Evolutionary conservation across 2,329 filamentous ascomycete species (phyloP).

Genomic region (Cryphonectria nitschkei): DNA sequence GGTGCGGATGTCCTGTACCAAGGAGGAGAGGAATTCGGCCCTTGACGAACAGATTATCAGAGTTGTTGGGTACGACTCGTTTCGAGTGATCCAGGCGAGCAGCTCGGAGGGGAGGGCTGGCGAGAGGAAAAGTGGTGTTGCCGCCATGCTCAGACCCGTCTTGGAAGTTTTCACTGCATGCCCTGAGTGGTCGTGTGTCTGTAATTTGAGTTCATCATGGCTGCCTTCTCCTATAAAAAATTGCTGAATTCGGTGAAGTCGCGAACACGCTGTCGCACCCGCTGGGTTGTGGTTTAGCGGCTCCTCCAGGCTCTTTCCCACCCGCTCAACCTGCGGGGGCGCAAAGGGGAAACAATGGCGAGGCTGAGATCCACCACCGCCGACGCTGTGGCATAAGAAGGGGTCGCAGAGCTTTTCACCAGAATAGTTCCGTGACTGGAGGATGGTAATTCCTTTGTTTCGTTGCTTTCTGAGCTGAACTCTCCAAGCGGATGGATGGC

Average conservation of each 20-base stretch:
- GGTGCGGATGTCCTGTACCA: conserved; percentile 52
- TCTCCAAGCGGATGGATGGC: too few relatives aligned
- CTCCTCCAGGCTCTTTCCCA: too few relatives aligned
- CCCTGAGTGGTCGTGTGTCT: neutral
- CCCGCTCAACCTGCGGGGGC: too few relatives aligned
- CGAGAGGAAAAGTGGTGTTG: conserved; percentile 50
- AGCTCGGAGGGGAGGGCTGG: conserved; percentile 63
- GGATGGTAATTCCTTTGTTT: too few relatives aligned
- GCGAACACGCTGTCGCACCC: too few relatives aligned
- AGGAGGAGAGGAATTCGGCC: conserved; percentile 64
- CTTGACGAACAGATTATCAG: conserved; percentile 72
- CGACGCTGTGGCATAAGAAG: too few relatives aligned
- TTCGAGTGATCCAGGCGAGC: conserved; percentile 64
- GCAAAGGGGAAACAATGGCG: too few relatives aligned
- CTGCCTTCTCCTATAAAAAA: neutral
- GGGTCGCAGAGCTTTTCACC: too few relatives aligned
- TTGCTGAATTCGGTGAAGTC: neutral
- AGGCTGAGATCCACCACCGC: too few relatives aligned
- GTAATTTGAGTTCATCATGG: neutral
- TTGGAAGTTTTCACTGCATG: neutral
- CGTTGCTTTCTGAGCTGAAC: too few relatives aligned
- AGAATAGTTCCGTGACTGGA: too few relatives aligned
- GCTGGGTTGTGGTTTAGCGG: too few relatives aligned
- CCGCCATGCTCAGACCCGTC: conserved; percentile 13
- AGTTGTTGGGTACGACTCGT: conserved; percentile 61